Conservation (phyloP, 352 stramenopile species). For the Phytopythium delawarense region DNA sequence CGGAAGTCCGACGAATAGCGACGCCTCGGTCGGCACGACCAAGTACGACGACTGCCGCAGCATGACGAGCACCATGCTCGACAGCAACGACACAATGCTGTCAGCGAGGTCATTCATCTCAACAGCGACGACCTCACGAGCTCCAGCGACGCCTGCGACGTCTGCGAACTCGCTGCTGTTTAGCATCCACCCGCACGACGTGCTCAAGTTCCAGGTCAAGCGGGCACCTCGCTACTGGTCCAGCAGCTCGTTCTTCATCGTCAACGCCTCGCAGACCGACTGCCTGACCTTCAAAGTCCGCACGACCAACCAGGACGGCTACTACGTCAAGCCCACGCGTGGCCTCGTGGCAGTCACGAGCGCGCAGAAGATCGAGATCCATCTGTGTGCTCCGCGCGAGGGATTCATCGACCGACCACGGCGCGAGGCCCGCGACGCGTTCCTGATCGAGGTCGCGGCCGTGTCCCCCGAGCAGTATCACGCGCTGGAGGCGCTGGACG, state of each 20-base stretch:
- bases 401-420: conserved; percentile 31
- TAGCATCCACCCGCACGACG: conserved; percentile 37
- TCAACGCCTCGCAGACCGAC: conserved; percentile 44
- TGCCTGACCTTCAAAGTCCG: conserved; percentile 75
- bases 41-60: conserved; percentile 12
- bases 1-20: conserved; percentile 6
- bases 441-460: conserved; percentile 65
- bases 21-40: not conserved
- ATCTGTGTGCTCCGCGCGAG: conserved; percentile 35
- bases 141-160: not conserved
- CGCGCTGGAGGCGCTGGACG: conserved; percentile 33
- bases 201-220: conserved; percentile 38
- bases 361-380: conserved; percentile 56
- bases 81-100: conserved; percentile 25
- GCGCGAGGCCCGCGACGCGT: conserved; percentile 60
- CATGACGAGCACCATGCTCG: conserved; percentile 16
- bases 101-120: conserved; percentile 16
- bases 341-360: conserved; percentile 58
- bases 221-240: conserved; percentile 26
- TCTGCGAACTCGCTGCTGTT: conserved; percentile 23
- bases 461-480: conserved; percentile 33
- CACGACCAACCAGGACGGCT: conserved; percentile 73
- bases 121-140: conserved; percentile 5
- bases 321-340: conserved; percentile 68
- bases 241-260: conserved; percentile 48